A percentile compares a stretch with the other conserved stretches of the same genome.
phyloP scores from a whole-genome alignment of 805 yeast species.

The Spathaspora arborariae region DNA sequence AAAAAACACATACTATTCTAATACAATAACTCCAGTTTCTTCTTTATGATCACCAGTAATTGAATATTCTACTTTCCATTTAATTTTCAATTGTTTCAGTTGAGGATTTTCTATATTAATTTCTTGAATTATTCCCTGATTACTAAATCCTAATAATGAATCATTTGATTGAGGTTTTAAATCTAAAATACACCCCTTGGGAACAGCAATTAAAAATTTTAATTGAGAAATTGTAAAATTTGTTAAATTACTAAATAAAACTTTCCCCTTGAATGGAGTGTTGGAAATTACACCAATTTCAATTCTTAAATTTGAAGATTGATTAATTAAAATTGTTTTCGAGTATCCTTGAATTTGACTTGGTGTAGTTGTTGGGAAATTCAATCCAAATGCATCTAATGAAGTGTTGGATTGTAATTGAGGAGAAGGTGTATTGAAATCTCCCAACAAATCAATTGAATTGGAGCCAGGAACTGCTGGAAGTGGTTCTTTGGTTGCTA shows the following conservation, averaged over 20 bases:
- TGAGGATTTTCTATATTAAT: conserved; percentile 35
- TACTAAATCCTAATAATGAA: conserved; percentile 43
- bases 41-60: conserved; percentile 46
- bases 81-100: conserved; percentile 51
- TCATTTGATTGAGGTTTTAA: conserved; percentile 63
- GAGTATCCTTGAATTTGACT: conserved; percentile 10
- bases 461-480: no score
- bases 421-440: conserved; percentile 40
- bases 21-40: conserved; percentile 52
- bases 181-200: conserved; percentile 54
- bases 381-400: conserved; percentile 40
- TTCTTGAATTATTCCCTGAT: conserved; percentile 52
- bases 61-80: conserved; percentile 67
- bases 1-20: no score
- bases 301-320: conserved; percentile 46
- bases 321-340: conserved; percentile 30
- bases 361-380: conserved; percentile 39
- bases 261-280: conserved; percentile 39
- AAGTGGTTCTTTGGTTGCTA: conserved; percentile 6
- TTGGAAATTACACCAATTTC: conserved; percentile 43
- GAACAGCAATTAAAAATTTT: conserved; percentile 66
- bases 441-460: conserved; percentile 30
- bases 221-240: conserved; percentile 45
- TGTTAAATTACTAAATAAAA: conserved; percentile 50
- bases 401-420: conserved; percentile 21